Percentiles rank a stretch among this genome's conserved stretches.
Conservation (phyloP, 306 rosid genomes). For the Begonia masoniana region DNA sequence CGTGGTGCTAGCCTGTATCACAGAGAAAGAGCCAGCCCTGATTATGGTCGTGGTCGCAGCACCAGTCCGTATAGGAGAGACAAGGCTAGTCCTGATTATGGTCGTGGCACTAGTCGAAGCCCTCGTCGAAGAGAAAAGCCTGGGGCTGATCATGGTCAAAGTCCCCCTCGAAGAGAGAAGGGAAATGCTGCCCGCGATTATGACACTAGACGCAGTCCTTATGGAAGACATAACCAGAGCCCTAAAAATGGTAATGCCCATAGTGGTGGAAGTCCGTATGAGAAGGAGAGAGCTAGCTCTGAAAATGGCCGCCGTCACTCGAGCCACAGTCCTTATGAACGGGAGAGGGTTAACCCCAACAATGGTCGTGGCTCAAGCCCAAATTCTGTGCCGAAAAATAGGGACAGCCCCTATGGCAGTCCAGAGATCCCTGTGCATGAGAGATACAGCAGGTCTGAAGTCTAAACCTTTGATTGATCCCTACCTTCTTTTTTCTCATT, state of each 20-base stretch:
- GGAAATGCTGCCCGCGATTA: constrained; percentile 31
- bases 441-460: constrained; percentile 60
- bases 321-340: constrained; percentile 32
- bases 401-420: constrained; percentile 68
- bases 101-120: constrained; percentile 45
- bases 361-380: constrained; percentile 49
- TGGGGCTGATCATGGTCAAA: constrained; percentile 26
- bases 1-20: constrained; percentile 59
- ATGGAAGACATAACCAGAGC: constrained; percentile 2
- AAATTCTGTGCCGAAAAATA: constrained; percentile 34
- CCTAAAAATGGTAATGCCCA: neutral
- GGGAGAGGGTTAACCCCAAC: constrained; percentile 38
- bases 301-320: constrained; percentile 13
- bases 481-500: neutral
- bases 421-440: constrained; percentile 73
- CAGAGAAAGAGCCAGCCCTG: constrained; percentile 49
- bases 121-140: constrained; percentile 41
- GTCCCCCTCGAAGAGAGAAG: constrained; percentile 41
- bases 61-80: constrained; percentile 48
- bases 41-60: constrained; percentile 74
- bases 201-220: constrained; percentile 35
- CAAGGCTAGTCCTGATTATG: constrained; percentile 52
- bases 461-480: neutral
- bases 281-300: constrained; percentile 12
- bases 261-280: too few species aligned